Evolutionary conservation across 2,329 filamentous ascomycete genomes (phyloP).

Genomic region (Hypoxylon sp.): DNA sequence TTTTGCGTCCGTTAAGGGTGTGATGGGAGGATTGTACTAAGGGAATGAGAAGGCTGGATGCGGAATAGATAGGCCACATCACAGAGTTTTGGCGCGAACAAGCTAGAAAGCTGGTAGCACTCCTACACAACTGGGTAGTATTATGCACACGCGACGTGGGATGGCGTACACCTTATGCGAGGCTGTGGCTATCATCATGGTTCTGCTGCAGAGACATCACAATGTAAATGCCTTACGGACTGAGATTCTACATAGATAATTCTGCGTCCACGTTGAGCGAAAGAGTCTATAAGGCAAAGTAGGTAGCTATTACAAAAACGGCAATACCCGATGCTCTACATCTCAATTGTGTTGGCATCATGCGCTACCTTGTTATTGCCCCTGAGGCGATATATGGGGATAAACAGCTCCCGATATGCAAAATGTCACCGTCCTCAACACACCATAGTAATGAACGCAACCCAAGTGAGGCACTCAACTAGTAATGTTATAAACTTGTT

Average conservation of each 20-base stretch:
- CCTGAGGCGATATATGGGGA: not conserved
- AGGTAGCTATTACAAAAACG: conserved; percentile 1
- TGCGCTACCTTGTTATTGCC: conserved; percentile 11
- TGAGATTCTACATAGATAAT: too few species aligned
- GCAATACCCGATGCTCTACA: not conserved
- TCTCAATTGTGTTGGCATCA: conserved; percentile 4
- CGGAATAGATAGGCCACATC: conserved; percentile 14
- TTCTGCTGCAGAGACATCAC: not conserved
- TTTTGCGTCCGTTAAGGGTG: conserved; percentile 4
- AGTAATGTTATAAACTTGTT: conserved; percentile 1
- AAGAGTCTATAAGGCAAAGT: not conserved
- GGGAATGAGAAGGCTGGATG: conserved; percentile 1
- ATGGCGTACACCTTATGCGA: conserved; percentile 9
- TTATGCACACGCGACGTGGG: conserved; percentile 4
- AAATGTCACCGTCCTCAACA: not conserved
- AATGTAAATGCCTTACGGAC: not conserved
- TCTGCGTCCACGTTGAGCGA: not conserved
- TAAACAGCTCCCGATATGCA: not conserved
- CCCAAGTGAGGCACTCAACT: not conserved
- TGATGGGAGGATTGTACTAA: conserved; percentile 6
- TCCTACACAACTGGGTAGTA: conserved; percentile 12
- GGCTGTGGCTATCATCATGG: conserved; percentile 3
- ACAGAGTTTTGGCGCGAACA: conserved; percentile 14
- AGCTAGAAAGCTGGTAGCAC: too few species aligned
- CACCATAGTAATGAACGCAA: not conserved